A percentile compares a stretch with the other conserved stretches of the same genome.
phyloP scores from a whole-genome alignment of 2,329 filamentous ascomycete species.

The Teratosphaeria gauchensis region DNA sequence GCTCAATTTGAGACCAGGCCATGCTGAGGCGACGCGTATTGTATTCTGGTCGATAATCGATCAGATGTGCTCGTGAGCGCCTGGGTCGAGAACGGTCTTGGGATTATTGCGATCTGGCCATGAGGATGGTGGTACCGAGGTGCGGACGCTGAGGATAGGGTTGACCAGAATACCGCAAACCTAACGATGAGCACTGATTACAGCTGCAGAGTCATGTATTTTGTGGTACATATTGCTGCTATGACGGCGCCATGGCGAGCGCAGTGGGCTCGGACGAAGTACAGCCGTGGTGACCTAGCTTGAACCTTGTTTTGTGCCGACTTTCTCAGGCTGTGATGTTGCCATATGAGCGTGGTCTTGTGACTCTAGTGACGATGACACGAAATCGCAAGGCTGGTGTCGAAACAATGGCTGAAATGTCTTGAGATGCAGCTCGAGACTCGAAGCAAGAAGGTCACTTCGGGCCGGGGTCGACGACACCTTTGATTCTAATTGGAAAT shows the following conservation, averaged over 20 bases:
- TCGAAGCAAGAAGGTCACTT: too few relatives aligned
- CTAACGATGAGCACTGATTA: background rate
- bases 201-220: background rate
- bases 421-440: too few relatives aligned
- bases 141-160: background rate
- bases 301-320: background rate
- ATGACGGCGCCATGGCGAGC: background rate
- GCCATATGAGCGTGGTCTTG: too few relatives aligned
- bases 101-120: background rate
- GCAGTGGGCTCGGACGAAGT: background rate
- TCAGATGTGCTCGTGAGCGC: background rate
- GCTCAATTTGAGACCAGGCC: slow-evolving; percentile 37
- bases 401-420: too few relatives aligned
- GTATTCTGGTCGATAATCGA: background rate
- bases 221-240: background rate
- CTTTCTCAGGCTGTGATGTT: too few relatives aligned
- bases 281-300: background rate
- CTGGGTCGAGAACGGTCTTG: background rate
- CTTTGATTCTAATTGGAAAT: too few relatives aligned
- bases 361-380: too few relatives aligned
- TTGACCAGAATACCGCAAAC: background rate
- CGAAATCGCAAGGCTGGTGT: too few relatives aligned
- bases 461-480: too few relatives aligned
- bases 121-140: background rate
- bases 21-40: background rate